Base-by-base conservation (phyloP, 73 alveolate species). In the Stentor roeselii region DNA sequence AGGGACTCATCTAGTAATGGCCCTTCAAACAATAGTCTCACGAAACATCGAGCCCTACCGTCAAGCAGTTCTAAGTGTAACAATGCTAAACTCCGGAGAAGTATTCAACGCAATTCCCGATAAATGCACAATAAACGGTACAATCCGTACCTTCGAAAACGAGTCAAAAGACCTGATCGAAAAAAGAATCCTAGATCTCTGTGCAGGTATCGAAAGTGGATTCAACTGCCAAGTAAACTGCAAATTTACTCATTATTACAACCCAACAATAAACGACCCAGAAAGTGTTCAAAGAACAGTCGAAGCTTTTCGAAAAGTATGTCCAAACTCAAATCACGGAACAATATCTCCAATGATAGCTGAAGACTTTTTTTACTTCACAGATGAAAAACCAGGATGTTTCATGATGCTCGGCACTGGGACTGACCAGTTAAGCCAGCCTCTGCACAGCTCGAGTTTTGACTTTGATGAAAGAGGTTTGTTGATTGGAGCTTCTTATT, bases 391-490 rank as follows among this genome's bases (percentile, higher is more conserved):
- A 34, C 87, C 87, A 3, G 80, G 80, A 34, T 67, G 80, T 40
- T 67, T 67, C 34, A 67, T 67, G n/a, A 67, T 67, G 80, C 11
- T 67, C 27, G 80, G 80, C 41, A 27, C 42, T 67, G 80, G 80
- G 80, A 32, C n/a, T 67, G 37, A 32, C 41, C 3, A 0, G 80
- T 40, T 21, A 27, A 34, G 27, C 0, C 21, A 36, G 1, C 80
- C n/a, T 32, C 41, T 67, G n/a, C 89, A 84, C 38, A 75, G 80
- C 30, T 42, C 86, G 14, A 39, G 39, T 11, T 84, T 75, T 76
- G 86, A 76, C 42, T 58, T 84, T 84, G 89, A 84, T 75, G 89
- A 84, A 31, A 42, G 78, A 35, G 86, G 78, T 21, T n/a, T 84
- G 36, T 78, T 75, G 3, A 84, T 84, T 34, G 89, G 87, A 21